Base-by-base conservation (phyloP, 2,329 filamentous ascomycete species). In the Trichoderma brevicompactum region DNA sequence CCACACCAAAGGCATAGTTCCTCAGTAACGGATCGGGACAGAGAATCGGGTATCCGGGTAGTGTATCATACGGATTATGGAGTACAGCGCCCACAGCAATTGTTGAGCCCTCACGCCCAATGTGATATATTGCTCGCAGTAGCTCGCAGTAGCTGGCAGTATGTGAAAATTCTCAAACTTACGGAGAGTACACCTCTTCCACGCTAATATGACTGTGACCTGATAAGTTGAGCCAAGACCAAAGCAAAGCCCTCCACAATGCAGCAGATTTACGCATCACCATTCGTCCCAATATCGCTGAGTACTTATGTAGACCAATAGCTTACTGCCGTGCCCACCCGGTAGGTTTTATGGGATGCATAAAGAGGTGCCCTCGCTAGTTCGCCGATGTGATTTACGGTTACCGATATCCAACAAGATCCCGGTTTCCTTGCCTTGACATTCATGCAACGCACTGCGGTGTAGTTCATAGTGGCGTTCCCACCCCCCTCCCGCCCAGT, bases 381-480 rank as follows among this genome's bases (percentile, higher is more conserved):
- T n/a, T 41, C 40, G 36, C 23, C 34, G 23, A 9, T 19, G 58
- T 43, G 48, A 19, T 7, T 40, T 34, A 8, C 3, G 32, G 2
- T 10, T 32, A 2, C 49, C 23, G 32, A 61, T 8, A 19, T 32
- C 23, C 15, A 50, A 28, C 19, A 23, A 41, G 23, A 13, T 52
- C 23, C 38, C 58, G 23, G n/a, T 32, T 32, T 43, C 38, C 48
- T n/a, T 44, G 19, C 19, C 17, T 34, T 34, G 46, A 40, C 8
- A 15, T 50, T 23, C 15, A 60, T 62, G 58, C 58, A 43, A 5
- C 41, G 38, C 28, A 34, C 38, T 44, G n/a, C 58, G 32, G 38
- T 9, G 36, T 36, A 36, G 23, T 10, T 23, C 36, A 9, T 28
- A 49, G 15, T 19, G 19, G 56, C 44, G 34, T 17, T 32, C 9